These are phyloP conservation scores for Saussurea involucrata DNA, from an alignment of 129 eudicot genomes.

Conservation along the genomic window DNA sequence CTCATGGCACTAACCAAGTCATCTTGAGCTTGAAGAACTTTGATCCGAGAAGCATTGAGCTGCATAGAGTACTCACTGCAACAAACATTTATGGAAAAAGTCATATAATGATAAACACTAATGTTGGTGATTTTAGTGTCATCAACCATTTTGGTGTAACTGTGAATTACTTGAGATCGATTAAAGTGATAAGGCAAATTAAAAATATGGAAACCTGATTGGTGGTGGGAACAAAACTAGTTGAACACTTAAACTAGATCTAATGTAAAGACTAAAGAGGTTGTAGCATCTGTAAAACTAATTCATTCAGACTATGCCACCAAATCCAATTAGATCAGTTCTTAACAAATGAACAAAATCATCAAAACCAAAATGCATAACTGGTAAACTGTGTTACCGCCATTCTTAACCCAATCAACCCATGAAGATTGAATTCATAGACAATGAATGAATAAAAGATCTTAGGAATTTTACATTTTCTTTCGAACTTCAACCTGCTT, in stretches of 20 bases:
- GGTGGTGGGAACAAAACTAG: no score
- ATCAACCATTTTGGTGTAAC: no score
- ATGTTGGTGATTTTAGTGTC: no score
- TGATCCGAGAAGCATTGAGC: slow-evolving; percentile 63
- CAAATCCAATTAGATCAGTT: neutral
- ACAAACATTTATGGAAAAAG: neutral
- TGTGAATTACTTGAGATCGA: no score
- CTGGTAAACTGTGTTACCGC: neutral
- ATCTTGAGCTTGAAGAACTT: slow-evolving; percentile 77
- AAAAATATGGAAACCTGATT: no score
- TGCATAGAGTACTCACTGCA: slow-evolving; percentile 78
- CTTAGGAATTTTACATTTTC: slow-evolving; percentile 55
- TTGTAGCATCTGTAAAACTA: neutral
- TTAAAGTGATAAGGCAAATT: no score
- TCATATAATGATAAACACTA: no score
- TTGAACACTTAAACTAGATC: neutral
- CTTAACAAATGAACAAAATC: neutral
- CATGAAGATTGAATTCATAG: neutral
- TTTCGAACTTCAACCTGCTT: slow-evolving; percentile 85
- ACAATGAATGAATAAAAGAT: neutral
- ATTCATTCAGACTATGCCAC: neutral
- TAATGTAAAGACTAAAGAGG: neutral
- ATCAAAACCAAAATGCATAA: neutral
- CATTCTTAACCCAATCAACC: slow-evolving; percentile 1
- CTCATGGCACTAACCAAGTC: slow-evolving; percentile 54